phyloP scores from a whole-genome alignment of 2,329 filamentous ascomycete genomes.

The Trichoderma lentiforme region DNA sequence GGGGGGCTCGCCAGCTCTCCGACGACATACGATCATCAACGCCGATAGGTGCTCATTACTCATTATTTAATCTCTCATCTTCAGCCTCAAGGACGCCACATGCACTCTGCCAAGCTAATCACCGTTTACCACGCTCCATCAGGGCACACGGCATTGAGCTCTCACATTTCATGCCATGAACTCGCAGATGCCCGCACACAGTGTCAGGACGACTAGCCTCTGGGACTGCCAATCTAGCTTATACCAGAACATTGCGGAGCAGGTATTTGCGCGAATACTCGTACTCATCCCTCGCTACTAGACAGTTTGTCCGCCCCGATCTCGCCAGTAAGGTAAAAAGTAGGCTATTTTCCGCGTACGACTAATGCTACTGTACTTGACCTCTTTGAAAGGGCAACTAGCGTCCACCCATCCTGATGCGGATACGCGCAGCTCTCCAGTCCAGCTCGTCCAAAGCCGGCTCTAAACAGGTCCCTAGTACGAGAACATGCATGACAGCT shows the following conservation, averaged over 20 bases:
- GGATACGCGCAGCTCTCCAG: neutral
- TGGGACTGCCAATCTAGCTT: neutral
- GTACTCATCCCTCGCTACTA: neutral
- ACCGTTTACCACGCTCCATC: neutral
- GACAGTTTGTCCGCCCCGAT: neutral
- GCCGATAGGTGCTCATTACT: neutral
- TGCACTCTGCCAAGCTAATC: neutral
- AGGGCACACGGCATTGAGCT: neutral
- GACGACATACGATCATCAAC: neutral
- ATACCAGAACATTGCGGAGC: neutral
- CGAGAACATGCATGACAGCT: neutral
- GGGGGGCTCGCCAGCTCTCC: neutral
- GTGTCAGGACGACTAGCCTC: neutral
- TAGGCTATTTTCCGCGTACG: neutral
- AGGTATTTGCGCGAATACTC: neutral
- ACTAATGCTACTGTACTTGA: neutral
- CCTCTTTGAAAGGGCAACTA: neutral
- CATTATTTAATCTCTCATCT: neutral
- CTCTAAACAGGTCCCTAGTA: neutral
- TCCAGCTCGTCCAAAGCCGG: neutral
- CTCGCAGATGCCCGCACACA: neutral
- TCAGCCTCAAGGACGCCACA: slow-evolving; percentile 1
- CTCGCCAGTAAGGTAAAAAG: neutral
- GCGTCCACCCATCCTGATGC: neutral
- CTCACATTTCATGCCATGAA: neutral